phyloP scores from a whole-genome alignment of 148 eudicot species.

The Vaccinium corymbosum region DNA sequence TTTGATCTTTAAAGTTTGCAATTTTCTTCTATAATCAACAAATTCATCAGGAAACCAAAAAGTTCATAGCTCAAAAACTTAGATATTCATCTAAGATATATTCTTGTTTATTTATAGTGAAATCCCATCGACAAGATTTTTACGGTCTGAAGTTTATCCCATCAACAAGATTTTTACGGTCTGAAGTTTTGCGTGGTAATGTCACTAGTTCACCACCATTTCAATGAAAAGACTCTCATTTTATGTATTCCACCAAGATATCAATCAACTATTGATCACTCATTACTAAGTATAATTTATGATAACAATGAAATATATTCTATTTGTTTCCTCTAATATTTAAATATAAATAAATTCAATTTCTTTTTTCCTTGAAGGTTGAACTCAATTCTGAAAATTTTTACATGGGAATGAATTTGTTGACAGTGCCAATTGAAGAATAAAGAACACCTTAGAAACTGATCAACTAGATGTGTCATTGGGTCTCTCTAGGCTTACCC shows the following conservation, averaged over 20 bases:
- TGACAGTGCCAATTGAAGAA: not conserved
- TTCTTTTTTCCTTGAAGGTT: not conserved
- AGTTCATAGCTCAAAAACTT: no score
- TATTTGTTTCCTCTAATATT: not conserved
- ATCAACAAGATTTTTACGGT: no score
- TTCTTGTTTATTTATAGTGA: no score
- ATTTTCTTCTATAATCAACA: not conserved
- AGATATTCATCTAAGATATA: no score
- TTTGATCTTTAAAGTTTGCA: no score
- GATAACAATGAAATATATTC: not conserved
- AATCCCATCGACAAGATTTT: not conserved
- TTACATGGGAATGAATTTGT: not conserved
- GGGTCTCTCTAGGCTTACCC: not conserved
- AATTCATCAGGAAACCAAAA: no score
- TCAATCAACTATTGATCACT: not conserved
- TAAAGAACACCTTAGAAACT: not conserved
- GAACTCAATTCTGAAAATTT: not conserved
- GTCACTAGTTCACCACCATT: not conserved
- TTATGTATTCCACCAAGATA: not conserved
- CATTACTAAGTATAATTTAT: not conserved
- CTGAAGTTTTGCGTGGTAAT: not conserved
- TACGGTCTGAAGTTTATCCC: not conserved
- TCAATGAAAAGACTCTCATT: not conserved
- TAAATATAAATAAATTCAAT: not conserved
- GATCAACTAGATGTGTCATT: not conserved